Evolutionary conservation across 108 stramenopile genomes (phyloP).

Genomic region (Parietichytrium sp.): DNA sequence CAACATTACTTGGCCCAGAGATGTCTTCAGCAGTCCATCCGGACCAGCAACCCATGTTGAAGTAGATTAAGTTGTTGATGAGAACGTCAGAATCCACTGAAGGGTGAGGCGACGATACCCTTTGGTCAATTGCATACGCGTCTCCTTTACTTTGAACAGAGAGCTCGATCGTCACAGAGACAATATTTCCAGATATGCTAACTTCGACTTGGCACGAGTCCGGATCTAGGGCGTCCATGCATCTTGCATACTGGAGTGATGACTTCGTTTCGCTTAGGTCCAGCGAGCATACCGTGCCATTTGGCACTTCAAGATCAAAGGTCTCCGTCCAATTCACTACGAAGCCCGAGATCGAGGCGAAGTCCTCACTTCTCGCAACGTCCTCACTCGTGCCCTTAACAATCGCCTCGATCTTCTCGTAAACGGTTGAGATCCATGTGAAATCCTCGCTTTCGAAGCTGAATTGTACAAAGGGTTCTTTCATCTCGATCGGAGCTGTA

Average conservation of each 20-base stretch:
- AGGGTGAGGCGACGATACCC: not conserved
- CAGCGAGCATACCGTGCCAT: not conserved
- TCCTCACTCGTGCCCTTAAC: not conserved
- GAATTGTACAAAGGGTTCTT: not conserved
- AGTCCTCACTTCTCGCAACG: not conserved
- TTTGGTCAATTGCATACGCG: not conserved
- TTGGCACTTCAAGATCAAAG: constrained; percentile 11
- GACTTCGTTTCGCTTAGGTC: not conserved
- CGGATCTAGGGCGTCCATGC: not conserved
- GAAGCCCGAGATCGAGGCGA: not conserved
- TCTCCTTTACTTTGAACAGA: not conserved
- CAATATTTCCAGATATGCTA: not conserved
- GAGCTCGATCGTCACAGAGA: constrained; percentile 6
- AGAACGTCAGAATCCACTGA: too few species aligned
- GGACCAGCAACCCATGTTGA: too few species aligned
- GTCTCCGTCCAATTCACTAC: not conserved
- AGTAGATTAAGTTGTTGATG: too few species aligned
- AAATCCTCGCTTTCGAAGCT: not conserved
- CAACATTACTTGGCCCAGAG: too few species aligned
- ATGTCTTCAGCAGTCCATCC: too few species aligned
- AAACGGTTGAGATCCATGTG: not conserved
- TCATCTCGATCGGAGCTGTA: too few species aligned
- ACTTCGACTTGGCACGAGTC: not conserved
- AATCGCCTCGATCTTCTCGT: not conserved
- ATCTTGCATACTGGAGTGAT: not conserved